Conservation (phyloP, 768 basidiomycete genomes). For the Coprinopsis marcescibilis region DNA sequence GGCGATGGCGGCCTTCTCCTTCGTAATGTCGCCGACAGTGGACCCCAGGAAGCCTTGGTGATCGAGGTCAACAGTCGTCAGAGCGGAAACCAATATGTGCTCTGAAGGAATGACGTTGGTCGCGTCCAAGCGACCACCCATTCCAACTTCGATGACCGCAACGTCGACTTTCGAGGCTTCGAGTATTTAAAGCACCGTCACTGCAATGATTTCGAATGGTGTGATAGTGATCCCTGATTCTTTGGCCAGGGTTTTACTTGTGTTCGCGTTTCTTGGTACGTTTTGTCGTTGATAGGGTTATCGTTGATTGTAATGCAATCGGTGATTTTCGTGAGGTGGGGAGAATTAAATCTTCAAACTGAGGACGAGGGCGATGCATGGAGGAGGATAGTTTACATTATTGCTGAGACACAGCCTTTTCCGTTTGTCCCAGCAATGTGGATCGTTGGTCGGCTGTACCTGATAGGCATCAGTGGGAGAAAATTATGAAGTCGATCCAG, state of each 20-base stretch:
- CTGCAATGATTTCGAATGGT: slow-evolving; percentile 81
- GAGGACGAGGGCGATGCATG: slow-evolving; percentile 48
- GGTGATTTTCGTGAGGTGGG: slow-evolving; percentile 73
- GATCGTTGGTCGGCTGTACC: slow-evolving; percentile 72
- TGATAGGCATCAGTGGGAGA: slow-evolving; percentile 42
- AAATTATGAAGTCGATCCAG: slow-evolving; percentile 54
- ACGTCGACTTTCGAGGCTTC: slow-evolving; percentile 68
- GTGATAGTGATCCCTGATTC: slow-evolving; percentile 45
- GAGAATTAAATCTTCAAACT: slow-evolving; percentile 87
- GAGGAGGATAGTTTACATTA: slow-evolving; percentile 70
- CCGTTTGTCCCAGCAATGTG: slow-evolving; percentile 97
- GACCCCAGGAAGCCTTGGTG: slow-evolving; percentile 86
- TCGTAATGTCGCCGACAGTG: slow-evolving; percentile 66
- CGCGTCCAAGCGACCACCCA: slow-evolving; percentile 90
- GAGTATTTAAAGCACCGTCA: slow-evolving; percentile 74
- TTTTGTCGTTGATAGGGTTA: slow-evolving; percentile 37
- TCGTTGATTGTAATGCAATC: slow-evolving; percentile 75
- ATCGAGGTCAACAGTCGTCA: slow-evolving; percentile 87
- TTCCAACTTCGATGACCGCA: slow-evolving; percentile 86
- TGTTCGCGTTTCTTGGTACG: slow-evolving; percentile 42
- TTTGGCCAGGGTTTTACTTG: slow-evolving; percentile 44
- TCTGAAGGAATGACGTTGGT: slow-evolving; percentile 82
- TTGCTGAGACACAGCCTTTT: slow-evolving; percentile 87
- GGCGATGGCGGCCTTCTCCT: slow-evolving; percentile 80
- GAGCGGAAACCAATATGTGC: slow-evolving; percentile 63